These are phyloP conservation scores for Streptanthus diversifolius DNA, from an alignment of 345 rosid species.

Conservation along the genomic window DNA sequence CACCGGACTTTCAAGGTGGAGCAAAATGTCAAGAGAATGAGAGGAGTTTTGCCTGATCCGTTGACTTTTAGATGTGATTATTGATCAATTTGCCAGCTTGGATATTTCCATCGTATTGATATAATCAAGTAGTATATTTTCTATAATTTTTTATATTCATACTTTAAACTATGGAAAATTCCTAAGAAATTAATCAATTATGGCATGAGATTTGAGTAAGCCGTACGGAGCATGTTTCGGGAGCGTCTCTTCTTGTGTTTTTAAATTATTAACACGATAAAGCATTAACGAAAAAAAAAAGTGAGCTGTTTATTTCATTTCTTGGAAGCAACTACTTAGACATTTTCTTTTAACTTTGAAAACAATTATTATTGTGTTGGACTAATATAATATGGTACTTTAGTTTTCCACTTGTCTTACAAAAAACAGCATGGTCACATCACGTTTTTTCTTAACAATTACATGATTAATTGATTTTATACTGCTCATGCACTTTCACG, in stretches of 20 bases:
- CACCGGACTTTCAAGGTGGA: constrained; percentile 32
- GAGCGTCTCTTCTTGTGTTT: constrained; percentile 14
- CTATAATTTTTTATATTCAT: background rate
- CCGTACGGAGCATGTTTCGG: constrained; percentile 36
- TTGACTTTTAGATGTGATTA: constrained; percentile 28
- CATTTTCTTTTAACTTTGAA: constrained; percentile 16
- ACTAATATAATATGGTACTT: background rate
- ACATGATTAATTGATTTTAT: background rate
- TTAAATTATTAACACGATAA: constrained; percentile 24
- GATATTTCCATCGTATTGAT: background rate
- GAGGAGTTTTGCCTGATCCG: constrained; percentile 28
- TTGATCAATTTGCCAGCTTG: constrained; percentile 23
- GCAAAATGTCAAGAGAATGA: constrained; percentile 30
- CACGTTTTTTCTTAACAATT: background rate
- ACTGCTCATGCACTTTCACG: constrained; percentile 18
- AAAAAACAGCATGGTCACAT: background rate
- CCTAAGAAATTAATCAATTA: background rate
- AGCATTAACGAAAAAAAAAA: constrained; percentile 8
- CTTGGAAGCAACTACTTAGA: constrained; percentile 34
- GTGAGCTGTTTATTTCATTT: constrained; percentile 28
- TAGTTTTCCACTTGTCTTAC: background rate
- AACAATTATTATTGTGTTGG: background rate
- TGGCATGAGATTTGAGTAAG: constrained; percentile 26
- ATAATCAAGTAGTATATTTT: background rate
- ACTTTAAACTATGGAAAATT: background rate